Evolutionary conservation across 768 basidiomycete species (phyloP).

Genomic region (Lentinula boryana): DNA sequence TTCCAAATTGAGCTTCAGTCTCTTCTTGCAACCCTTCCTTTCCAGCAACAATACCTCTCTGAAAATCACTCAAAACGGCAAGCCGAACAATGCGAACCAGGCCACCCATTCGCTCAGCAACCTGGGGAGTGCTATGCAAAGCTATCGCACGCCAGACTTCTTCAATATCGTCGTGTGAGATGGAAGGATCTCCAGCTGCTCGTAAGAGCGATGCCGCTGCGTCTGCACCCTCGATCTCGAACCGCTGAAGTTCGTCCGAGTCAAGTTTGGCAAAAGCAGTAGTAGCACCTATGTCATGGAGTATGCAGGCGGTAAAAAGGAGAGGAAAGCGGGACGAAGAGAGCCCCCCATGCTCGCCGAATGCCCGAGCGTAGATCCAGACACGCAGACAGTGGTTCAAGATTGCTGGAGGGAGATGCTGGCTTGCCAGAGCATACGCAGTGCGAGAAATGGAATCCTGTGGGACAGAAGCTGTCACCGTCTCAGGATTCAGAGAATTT

Average conservation of each 20-base stretch:
- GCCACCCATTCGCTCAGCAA: not conserved
- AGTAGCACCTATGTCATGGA: not conserved
- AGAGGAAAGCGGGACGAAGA: not conserved
- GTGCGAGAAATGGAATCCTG: not conserved
- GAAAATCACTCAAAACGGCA: not conserved
- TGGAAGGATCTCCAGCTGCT: not conserved
- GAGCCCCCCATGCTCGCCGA: not conserved
- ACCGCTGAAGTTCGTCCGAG: not conserved
- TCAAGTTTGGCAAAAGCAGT: not conserved
- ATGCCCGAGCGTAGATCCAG: not conserved
- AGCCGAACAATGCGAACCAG: not conserved
- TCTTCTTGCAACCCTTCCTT: not conserved
- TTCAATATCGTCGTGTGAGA: not conserved
- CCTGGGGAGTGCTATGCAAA: not conserved
- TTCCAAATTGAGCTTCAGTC: not conserved
- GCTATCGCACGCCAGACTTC: not conserved
- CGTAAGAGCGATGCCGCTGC: not conserved
- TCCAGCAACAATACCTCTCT: not conserved
- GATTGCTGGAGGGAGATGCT: not conserved
- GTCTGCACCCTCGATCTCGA: not conserved
- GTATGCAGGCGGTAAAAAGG: not conserved
- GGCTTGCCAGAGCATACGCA: not conserved
- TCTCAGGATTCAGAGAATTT: not conserved
- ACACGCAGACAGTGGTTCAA: slow-evolving; percentile 1
- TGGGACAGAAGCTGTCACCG: not conserved